These are phyloP conservation scores for Saksenaea oblongispora DNA, from an alignment of 371 early-diverging fungal genomes.

Conservation along the genomic window DNA sequence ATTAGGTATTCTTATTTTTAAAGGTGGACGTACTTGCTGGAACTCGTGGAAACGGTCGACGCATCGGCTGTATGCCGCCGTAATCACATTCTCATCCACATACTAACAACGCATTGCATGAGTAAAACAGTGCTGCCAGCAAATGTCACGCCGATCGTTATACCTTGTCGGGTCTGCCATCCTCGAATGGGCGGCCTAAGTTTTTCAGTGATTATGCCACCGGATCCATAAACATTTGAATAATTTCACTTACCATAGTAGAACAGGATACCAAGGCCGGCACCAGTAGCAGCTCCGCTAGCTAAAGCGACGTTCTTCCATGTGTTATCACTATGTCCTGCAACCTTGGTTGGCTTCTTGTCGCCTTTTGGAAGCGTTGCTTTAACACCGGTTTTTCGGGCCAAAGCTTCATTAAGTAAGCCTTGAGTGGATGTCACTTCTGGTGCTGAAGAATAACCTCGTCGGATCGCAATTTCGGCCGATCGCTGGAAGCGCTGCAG, in stretches of 20 bases:
- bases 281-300: constrained; percentile 26
- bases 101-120: constrained; percentile 27
- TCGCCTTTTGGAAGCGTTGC: constrained; percentile 55
- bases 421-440: constrained; percentile 17
- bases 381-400: constrained; percentile 43
- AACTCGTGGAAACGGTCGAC: constrained; percentile 45
- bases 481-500: constrained; percentile 15
- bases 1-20: background rate
- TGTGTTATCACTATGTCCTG: constrained; percentile 16
- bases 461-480: background rate
- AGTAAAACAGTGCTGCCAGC: background rate
- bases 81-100: constrained; percentile 31
- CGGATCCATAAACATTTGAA: background rate
- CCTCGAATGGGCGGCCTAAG: constrained; percentile 37
- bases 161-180: constrained; percentile 39
- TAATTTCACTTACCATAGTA: constrained; percentile 28
- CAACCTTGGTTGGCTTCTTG: constrained; percentile 50
- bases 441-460: constrained; percentile 4
- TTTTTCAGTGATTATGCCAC: background rate
- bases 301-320: constrained; percentile 26
- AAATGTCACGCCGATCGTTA: background rate
- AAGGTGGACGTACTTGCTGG: constrained; percentile 24
- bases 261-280: constrained; percentile 25
- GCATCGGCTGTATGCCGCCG: constrained; percentile 45
- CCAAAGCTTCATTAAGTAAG: constrained; percentile 51